These are phyloP conservation scores for Pestalotiopsis sp. DNA, from an alignment of 2,329 filamentous ascomycete genomes.

Conservation along the genomic window DNA sequence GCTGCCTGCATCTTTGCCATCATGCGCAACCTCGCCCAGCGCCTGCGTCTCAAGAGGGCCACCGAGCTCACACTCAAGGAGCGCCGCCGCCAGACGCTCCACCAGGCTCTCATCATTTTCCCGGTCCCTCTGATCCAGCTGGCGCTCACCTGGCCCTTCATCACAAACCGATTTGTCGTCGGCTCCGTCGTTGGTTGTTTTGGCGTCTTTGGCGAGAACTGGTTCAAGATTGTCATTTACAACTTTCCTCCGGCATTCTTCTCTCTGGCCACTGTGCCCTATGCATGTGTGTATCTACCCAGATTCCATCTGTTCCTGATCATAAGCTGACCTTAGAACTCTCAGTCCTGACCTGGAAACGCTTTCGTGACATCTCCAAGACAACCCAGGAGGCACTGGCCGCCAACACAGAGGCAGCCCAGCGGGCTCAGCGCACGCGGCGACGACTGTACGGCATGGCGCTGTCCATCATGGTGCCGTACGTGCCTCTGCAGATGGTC, in stretches of 20 bases:
- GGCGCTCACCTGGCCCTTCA: conserved; percentile 48
- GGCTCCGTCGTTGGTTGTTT: conserved; percentile 53
- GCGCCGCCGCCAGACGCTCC: conserved; percentile 41
- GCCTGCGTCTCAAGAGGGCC: conserved; percentile 48
- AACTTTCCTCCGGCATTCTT: conserved; percentile 47
- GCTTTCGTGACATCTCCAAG: conserved; percentile 49
- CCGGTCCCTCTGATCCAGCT: conserved; percentile 53
- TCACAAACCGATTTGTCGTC: conserved; percentile 51
- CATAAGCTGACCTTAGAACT: neutral
- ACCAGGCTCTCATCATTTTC: conserved; percentile 59
- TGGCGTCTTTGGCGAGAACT: conserved; percentile 45
- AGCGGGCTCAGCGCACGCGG: conserved; percentile 49
- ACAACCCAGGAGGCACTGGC: conserved; percentile 41
- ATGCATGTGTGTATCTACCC: conserved; percentile 47
- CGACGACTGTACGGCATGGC: conserved; percentile 60
- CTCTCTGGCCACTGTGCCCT: conserved; percentile 45
- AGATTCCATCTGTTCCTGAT: neutral
- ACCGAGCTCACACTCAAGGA: conserved; percentile 42
- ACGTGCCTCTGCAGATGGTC: conserved; percentile 49
- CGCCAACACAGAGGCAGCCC: conserved; percentile 40
- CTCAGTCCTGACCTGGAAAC: conserved; percentile 44
- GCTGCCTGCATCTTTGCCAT: conserved; percentile 56
- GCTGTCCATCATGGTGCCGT: conserved; percentile 52
- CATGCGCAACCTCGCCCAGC: conserved; percentile 55
- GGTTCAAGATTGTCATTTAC: conserved; percentile 52